Evolutionary conservation across 2,329 filamentous ascomycete species (phyloP).

Genomic region (Neonectria magnoliae): DNA sequence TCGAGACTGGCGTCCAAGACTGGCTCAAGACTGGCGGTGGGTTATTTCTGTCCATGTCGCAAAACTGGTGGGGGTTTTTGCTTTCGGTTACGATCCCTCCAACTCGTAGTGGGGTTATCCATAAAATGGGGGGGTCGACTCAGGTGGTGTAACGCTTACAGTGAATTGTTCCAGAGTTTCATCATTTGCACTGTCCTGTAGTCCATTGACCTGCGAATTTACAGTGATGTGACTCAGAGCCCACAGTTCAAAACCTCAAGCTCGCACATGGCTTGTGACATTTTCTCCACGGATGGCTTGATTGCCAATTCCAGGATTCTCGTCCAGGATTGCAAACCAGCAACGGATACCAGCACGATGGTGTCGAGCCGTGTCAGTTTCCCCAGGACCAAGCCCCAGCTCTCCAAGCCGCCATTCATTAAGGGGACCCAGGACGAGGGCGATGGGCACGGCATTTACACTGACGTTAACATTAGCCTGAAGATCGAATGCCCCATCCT

Average conservation of each 20-base stretch:
- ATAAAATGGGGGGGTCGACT: constrained; percentile 13
- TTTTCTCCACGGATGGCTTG: constrained; percentile 16
- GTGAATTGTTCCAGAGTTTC: neutral
- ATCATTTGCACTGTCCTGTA: constrained; percentile 1
- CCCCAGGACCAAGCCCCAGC: constrained; percentile 31
- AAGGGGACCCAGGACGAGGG: constrained; percentile 11
- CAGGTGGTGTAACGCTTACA: constrained; percentile 1
- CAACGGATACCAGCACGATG: constrained; percentile 31
- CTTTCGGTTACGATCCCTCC: constrained; percentile 4
- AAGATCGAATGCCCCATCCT: neutral
- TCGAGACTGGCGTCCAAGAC: neutral
- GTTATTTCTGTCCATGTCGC: constrained; percentile 19
- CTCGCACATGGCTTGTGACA: constrained; percentile 27
- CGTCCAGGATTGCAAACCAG: constrained; percentile 26
- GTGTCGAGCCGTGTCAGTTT: constrained; percentile 13
- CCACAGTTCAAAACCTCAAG: constrained; percentile 28
- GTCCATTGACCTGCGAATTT: neutral
- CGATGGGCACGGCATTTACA: neutral
- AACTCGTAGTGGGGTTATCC: constrained; percentile 11
- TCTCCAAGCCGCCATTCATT: constrained; percentile 29
- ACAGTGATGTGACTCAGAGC: constrained; percentile 29
- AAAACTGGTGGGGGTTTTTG: constrained; percentile 8
- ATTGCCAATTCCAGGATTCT: constrained; percentile 26
- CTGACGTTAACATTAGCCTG: neutral
- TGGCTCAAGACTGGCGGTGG: constrained; percentile 15